These are phyloP conservation scores for Cercospora berteroae DNA, from an alignment of 2,329 filamentous ascomycete genomes.

Conservation along the genomic window DNA sequence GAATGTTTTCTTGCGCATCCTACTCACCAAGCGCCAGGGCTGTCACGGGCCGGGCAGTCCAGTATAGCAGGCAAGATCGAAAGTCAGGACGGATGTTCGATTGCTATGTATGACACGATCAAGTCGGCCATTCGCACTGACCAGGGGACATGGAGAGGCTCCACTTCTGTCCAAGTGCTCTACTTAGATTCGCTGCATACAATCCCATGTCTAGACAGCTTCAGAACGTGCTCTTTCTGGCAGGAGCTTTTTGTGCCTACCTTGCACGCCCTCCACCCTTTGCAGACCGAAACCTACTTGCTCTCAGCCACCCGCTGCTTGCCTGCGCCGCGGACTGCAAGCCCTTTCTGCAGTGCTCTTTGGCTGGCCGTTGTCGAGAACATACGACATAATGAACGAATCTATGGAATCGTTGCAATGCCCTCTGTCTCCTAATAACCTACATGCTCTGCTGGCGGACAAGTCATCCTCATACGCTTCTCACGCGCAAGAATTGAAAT, in stretches of 20 bases:
- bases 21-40: background rate
- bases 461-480: background rate
- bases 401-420: background rate
- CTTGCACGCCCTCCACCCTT: background rate
- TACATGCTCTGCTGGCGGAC: background rate
- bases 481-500: background rate
- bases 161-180: background rate
- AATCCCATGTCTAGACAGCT: background rate
- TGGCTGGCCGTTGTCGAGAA: background rate
- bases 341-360: slow-evolving; percentile 11
- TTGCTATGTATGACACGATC: background rate
- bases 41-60: background rate
- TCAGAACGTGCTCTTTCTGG: background rate
- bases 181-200: background rate
- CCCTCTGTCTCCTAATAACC: background rate
- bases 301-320: slow-evolving; percentile 7
- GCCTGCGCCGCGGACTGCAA: slow-evolving; percentile 12
- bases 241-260: slow-evolving; percentile 4
- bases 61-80: background rate
- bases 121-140: background rate
- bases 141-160: background rate
- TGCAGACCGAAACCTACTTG: slow-evolving; percentile 12
- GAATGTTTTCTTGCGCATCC: background rate
- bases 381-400: slow-evolving; percentile 19
- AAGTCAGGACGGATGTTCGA: background rate